Evolutionary conservation across 108 stramenopile genomes (phyloP), one percentile per base, ranked within the genome.

Genomic region (Stephanodiscus triporus): DNA sequence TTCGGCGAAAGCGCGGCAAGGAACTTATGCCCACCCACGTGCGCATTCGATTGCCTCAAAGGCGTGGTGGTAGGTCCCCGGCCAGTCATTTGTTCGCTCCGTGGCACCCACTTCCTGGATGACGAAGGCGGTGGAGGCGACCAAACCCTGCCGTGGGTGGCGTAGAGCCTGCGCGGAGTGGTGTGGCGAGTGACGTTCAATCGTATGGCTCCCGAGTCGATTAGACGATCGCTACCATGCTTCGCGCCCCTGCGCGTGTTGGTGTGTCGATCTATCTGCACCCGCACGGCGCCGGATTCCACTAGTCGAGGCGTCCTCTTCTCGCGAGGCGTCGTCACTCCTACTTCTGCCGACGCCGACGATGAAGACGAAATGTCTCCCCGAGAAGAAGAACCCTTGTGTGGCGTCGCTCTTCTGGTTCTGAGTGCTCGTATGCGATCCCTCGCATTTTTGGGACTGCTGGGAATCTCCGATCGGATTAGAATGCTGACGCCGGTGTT

Each of bases 261-360:
- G 19, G 58, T 51, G 69, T 47, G 27, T 36, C n/a, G 16, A 4
- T 57, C 50, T 23, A 51, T 59, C 22, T 23, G 69, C 26, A 59
- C 69, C n/a, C 60, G 57, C 6, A 62, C 69, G 20, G 69, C 69
- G 19, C 60, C 69, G 42, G 69, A 59, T 37, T 59, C 69, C 10
- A 62, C 58, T 16, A 62, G 19, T 34, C 69, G 69, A 17, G 27
- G 68, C 17, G 43, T 26, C 69, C 9, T 45, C 51, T 16, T 16
- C 26, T 10, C 27, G 66, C 13, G 13, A 45, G 14, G 13, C 43
- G 43, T 45, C 14, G 14, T 45, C 13, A 11, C 11, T 9, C 40
- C 40, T 40, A 8, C 43, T 45, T 16, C 50, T 56, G 6, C 51
- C 50, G 6, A 1, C 50, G 45, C 53, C 23, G 26, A 24, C 26